Conservation (phyloP, 148 eudicot species). For the Selenicereus undatus region DNA sequence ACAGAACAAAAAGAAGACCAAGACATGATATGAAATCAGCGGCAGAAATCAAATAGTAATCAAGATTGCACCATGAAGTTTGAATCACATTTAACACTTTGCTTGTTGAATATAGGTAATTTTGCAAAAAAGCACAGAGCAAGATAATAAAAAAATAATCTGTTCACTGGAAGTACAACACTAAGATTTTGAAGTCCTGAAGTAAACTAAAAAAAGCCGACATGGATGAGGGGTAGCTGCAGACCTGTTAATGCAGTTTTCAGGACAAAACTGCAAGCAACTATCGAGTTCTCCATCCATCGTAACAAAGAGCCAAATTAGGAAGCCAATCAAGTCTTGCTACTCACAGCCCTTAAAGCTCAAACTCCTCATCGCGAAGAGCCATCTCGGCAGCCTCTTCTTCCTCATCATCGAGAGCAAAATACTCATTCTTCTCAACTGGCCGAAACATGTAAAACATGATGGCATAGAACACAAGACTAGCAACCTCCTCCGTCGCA, state of each 20-base stretch:
- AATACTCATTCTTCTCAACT: constrained; percentile 87
- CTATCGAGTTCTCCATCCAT: constrained; percentile 20
- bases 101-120: constrained; percentile 15
- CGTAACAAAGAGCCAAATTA: not conserved
- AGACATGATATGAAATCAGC: not conserved
- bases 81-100: constrained; percentile 17
- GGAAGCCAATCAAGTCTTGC: not conserved
- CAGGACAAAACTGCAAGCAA: constrained; percentile 24
- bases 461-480: constrained; percentile 68
- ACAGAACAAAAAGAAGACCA: not conserved
- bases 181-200: constrained; percentile 13
- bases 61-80: not conserved
- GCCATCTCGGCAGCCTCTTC: constrained; percentile 97
- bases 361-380: constrained; percentile 77
- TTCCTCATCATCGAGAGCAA: constrained; percentile 82
- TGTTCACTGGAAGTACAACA: constrained; percentile 24
- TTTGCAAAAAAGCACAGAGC: constrained; percentile 17
- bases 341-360: constrained; percentile 40
- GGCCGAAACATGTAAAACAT: constrained; percentile 99
- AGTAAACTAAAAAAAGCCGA: constrained; percentile 3
- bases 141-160: constrained; percentile 1
- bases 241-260: constrained; percentile 19
- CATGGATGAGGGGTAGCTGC: constrained; percentile 18
- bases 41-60: not conserved
- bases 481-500: constrained; percentile 95